A percentile compares a stretch with the other conserved stretches of the same genome.
phyloP scores from a whole-genome alignment of 1,284 basidiomycete genomes.

The Uromyces viciae-fabae region DNA sequence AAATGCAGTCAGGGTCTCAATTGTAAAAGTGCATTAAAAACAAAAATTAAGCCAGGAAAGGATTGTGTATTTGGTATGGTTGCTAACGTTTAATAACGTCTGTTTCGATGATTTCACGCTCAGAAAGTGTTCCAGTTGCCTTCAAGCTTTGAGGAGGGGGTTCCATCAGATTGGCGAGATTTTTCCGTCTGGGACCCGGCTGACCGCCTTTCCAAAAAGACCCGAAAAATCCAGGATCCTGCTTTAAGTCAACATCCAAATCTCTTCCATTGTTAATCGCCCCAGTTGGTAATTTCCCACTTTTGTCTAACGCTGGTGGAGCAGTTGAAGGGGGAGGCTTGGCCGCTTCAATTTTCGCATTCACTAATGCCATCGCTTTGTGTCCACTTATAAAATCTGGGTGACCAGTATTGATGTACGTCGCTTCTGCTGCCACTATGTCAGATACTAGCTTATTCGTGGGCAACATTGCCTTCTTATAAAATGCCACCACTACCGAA shows the following conservation, averaged over 20 bases:
- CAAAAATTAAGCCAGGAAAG: background rate
- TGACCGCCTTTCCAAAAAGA: slow-evolving; percentile 71
- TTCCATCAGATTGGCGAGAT: slow-evolving; percentile 67
- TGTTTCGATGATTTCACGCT: slow-evolving; percentile 95
- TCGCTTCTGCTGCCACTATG: slow-evolving; percentile 88
- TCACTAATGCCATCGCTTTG: slow-evolving; percentile 88
- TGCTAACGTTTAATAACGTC: slow-evolving; percentile 76
- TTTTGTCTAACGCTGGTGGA: slow-evolving; percentile 65
- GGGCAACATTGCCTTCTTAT: slow-evolving; percentile 86
- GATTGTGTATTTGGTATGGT: slow-evolving; percentile 43
- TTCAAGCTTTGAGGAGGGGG: slow-evolving; percentile 82
- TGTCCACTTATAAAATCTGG: slow-evolving; percentile 97
- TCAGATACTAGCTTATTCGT: slow-evolving; percentile 92
- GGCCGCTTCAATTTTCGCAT: slow-evolving; percentile 63
- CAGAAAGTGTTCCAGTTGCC: slow-evolving; percentile 85
- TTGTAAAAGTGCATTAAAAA: background rate
- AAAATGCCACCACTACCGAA: slow-evolving; percentile 87
- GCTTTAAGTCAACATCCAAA: slow-evolving; percentile 80
- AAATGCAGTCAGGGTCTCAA: no score
- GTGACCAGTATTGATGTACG: slow-evolving; percentile 98
- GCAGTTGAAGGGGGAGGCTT: slow-evolving; percentile 70
- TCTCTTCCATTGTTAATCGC: slow-evolving; percentile 87
- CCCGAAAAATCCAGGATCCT: slow-evolving; percentile 84
- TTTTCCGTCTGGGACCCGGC: slow-evolving; percentile 66
- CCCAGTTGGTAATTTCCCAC: slow-evolving; percentile 63